phyloP scores from a whole-genome alignment of 352 stramenopile species.

The Phytophthora meadii region DNA sequence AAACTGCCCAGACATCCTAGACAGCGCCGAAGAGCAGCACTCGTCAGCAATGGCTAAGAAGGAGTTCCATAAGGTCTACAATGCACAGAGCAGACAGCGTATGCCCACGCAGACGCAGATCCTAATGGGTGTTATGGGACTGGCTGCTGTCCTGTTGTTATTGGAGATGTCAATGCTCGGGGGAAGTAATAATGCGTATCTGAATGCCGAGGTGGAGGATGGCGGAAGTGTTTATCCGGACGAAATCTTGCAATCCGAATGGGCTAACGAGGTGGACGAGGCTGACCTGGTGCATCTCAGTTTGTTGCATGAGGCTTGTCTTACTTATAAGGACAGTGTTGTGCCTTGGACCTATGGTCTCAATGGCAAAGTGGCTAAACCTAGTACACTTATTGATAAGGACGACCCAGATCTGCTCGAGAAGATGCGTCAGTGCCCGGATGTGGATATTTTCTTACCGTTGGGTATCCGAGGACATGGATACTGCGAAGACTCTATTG shows the following conservation, averaged over 20 bases:
- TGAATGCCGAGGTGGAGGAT: slow-evolving; percentile 35
- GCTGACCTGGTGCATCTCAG: slow-evolving; percentile 56
- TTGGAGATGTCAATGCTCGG: slow-evolving; percentile 32
- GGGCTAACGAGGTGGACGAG: slow-evolving; percentile 39
- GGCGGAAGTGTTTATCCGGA: slow-evolving; percentile 51
- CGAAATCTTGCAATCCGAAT: slow-evolving; percentile 46
- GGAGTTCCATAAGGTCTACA: slow-evolving; percentile 47
- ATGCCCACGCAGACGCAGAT: slow-evolving; percentile 38
- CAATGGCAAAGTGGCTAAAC: slow-evolving; percentile 17
- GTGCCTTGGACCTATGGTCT: slow-evolving; percentile 55
- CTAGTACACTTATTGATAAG: slow-evolving; percentile 39
- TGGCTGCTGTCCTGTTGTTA: slow-evolving; percentile 33
- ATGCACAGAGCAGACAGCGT: slow-evolving; percentile 28
- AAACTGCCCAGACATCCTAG: background rate
- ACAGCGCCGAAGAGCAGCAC: background rate
- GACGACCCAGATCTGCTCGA: slow-evolving; percentile 52
- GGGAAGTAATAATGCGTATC: slow-evolving; percentile 18
- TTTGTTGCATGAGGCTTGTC: slow-evolving; percentile 59
- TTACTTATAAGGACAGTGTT: slow-evolving; percentile 48
- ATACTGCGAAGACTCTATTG: slow-evolving; percentile 78
- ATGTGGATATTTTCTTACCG: slow-evolving; percentile 74
- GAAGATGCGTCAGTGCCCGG: slow-evolving; percentile 57
- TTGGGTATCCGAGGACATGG: slow-evolving; percentile 50
- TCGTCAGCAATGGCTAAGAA: slow-evolving; percentile 34
- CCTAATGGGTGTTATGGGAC: slow-evolving; percentile 26